Conservation (phyloP, 2,329 filamentous ascomycete species). For the Colletotrichum sp. region DNA sequence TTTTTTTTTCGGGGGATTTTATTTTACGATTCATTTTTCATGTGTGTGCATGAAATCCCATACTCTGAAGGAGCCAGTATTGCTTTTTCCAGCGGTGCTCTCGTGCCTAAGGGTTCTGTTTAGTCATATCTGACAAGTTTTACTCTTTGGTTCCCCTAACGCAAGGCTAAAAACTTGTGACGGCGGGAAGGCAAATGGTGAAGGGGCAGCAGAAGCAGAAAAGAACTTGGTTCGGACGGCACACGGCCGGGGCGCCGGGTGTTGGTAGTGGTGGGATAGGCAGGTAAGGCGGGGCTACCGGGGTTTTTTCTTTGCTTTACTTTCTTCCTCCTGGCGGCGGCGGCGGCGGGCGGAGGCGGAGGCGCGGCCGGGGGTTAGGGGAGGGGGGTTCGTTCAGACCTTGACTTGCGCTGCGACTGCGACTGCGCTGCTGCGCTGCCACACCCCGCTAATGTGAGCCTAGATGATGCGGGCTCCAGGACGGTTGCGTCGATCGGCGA, state of each 20-base stretch:
- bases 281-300: constrained; percentile 1
- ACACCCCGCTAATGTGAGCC: background rate
- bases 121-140: background rate
- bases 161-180: background rate
- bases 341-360: background rate
- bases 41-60: background rate
- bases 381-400: background rate
- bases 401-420: background rate
- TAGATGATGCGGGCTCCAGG: constrained; percentile 8
- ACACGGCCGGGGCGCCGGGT: background rate
- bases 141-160: background rate
- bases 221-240: background rate
- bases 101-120: background rate
- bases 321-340: background rate
- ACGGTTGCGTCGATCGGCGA: constrained; percentile 10
- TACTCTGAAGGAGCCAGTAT: background rate
- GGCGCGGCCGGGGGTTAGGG: background rate
- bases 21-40: background rate
- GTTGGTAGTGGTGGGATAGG: background rate
- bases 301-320: background rate
- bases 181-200: background rate
- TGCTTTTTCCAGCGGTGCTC: background rate
- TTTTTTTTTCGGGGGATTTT: background rate
- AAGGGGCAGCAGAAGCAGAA: background rate
- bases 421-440: background rate